These are phyloP conservation scores for Fagus sylvatica DNA, from an alignment of 306 rosid genomes.

Conservation along the genomic window DNA sequence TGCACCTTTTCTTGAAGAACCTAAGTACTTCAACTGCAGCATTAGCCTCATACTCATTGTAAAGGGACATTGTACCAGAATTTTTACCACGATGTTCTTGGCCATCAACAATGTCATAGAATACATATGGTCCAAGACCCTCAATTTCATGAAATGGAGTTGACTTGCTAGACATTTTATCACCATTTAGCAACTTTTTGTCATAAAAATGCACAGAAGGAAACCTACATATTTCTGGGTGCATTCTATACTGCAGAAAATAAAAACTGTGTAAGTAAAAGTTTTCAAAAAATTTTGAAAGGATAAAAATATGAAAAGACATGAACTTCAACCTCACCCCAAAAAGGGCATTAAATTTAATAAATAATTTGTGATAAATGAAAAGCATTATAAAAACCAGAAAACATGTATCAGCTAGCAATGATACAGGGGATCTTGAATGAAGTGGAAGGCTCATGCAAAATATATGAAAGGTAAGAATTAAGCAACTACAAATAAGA, in stretches of 20 bases:
- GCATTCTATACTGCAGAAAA: slow-evolving; percentile 92
- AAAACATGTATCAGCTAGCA: slow-evolving; percentile 9
- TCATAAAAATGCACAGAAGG: slow-evolving; percentile 94
- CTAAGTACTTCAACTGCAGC: slow-evolving; percentile 80
- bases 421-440: background rate
- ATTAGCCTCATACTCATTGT: slow-evolving; percentile 86
- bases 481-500: background rate
- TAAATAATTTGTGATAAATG: background rate
- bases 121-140: slow-evolving; percentile 83
- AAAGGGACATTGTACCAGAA: slow-evolving; percentile 76
- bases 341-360: background rate
- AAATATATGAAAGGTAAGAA: background rate
- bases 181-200: slow-evolving; percentile 77
- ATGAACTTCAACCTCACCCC: slow-evolving; percentile 14
- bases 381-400: background rate
- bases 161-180: slow-evolving; percentile 63
- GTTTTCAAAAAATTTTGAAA: slow-evolving; percentile 25
- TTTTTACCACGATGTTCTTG: slow-evolving; percentile 72
- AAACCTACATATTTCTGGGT: slow-evolving; percentile 89
- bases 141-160: slow-evolving; percentile 76
- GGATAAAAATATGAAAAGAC: slow-evolving; percentile 15
- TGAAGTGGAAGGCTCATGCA: background rate
- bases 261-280: slow-evolving; percentile 23
- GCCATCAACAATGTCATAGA: slow-evolving; percentile 81
- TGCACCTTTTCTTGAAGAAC: slow-evolving; percentile 76